A percentile compares a stretch with the other conserved stretches of the same genome.
These are phyloP conservation scores for Fremontodendron californicum DNA, from an alignment of 345 rosid genomes.

Conservation along the genomic window DNA sequence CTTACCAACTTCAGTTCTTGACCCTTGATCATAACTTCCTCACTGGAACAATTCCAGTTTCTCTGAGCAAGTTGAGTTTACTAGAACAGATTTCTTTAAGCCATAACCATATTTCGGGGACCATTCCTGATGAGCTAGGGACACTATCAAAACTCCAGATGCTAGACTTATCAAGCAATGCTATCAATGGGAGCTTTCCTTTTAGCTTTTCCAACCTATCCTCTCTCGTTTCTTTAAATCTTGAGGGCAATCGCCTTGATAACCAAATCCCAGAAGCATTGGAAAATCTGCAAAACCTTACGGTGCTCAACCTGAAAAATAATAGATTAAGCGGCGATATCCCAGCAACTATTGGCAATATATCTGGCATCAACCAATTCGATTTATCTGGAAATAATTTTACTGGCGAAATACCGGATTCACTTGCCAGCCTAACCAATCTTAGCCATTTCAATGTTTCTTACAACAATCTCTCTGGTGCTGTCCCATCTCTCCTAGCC, in stretches of 20 bases:
- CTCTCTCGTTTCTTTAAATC: conserved; percentile 50
- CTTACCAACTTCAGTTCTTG: conserved; percentile 40
- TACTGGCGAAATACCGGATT: conserved; percentile 63
- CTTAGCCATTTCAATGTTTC: conserved; percentile 83
- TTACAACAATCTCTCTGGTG: conserved; percentile 76
- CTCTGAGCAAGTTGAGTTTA: conserved; percentile 44
- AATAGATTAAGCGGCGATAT: conserved; percentile 45
- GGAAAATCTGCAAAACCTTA: background rate
- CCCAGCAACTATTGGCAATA: conserved; percentile 52
- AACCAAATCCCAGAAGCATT: conserved; percentile 4
- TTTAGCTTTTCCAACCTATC: conserved; percentile 46
- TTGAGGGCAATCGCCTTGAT: conserved; percentile 48
- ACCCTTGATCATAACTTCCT: conserved; percentile 48
- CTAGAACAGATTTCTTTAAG: conserved; percentile 55
- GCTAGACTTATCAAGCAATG: conserved; percentile 71
- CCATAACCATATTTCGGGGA: conserved; percentile 58
- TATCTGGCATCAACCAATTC: conserved; percentile 47
- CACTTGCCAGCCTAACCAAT: conserved; percentile 47
- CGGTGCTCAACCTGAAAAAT: background rate
- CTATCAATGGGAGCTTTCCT: conserved; percentile 70
- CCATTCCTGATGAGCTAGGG: conserved; percentile 52
- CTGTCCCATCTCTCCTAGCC: conserved; percentile 61
- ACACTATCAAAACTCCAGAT: conserved; percentile 42
- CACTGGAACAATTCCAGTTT: conserved; percentile 52
- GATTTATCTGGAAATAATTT: conserved; percentile 71